Evolutionary conservation across 1,139 yeast species (phyloP), one percentile per base, ranked within the genome.

Genomic region (Yamadazyma siamensis): DNA sequence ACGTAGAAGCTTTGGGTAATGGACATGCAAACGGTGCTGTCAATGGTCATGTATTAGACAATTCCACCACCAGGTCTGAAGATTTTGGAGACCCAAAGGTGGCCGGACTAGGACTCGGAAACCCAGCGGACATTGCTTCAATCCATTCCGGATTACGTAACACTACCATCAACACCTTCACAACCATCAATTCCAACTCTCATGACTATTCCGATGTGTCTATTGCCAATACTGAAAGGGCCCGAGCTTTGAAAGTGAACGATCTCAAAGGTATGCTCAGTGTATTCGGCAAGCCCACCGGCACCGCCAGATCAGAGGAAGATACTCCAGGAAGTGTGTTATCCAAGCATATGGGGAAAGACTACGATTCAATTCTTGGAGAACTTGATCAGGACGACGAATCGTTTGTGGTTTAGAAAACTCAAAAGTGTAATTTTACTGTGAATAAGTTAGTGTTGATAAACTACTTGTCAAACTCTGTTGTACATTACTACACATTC

Each of bases 351-450:
- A 54, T 61, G 41, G 49, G 50, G 19, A 47, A 58, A 5, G 71
- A 65, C 34, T 54, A 66, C 15, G 54, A 50, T 21, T 53, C 65
- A 6, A 65, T 68, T 15, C 50, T 68, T 20, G 60, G 52, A 13
- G 67, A 54, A 3, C 59, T 68, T 35, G 60, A 55, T 26, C 54
- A 56, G 32, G 71, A 63, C 26, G 71, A 63, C 27, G 72, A 66
- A 8, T 18, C 20, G 20, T 18, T 18, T 18, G 10, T 18, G 10
- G 20, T 18, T 8, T 18, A 18, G 20, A n/a, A n/a, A n/a, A n/a
- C n/a, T n/a, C n/a, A n/a, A n/a, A n/a, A n/a, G n/a, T n/a, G n/a
- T n/a, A n/a, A n/a, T n/a, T n/a, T n/a, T n/a, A n/a, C n/a, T n/a
- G n/a, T n/a, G n/a, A n/a, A n/a, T n/a, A n/a, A n/a, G n/a, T n/a